Evolutionary conservation across 768 basidiomycete genomes (phyloP), one percentile per base, ranked within the genome.

Genomic region (Kondoa malvinella): DNA sequence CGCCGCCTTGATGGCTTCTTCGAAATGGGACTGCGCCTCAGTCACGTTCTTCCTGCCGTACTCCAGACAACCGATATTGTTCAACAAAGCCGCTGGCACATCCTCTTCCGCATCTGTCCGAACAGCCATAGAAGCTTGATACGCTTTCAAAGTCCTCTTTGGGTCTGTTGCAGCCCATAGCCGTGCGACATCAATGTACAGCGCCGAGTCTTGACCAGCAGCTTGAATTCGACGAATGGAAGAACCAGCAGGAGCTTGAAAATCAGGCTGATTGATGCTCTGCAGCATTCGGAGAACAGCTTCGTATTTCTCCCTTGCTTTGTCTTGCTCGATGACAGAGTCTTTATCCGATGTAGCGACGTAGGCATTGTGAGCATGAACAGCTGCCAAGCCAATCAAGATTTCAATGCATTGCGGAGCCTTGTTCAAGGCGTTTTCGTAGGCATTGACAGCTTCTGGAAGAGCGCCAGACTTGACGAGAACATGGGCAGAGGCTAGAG

Each of bases 151-250:
- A 66, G 87, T 85, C 64, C 86, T 84, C 30, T 88, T 88, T 16
- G 86, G 71, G 74, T 81, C 85, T 16, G 92, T 88, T 1, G 82
- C 85, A 73, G 88, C 87, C 88, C 91, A 96, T 66, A 95, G 76
- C 59, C 85, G 83, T 14, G 90, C 90, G 69, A 96, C 85, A 76
- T 96, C 92, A n/a, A 86, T 78, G 71, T 89, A 87, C 82, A 96
- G 84, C 69, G 94, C 88, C 64, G 87, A 79, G 73, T 99, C 94
- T 15, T 33, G 56, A 14, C 69, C 71, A 27, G 72, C 58, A 25
- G 68, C 64, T 30, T 69, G 57, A 4, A 73, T 59, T 26, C 74
- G 59, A 8, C 26, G 34, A 21, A 58, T 63, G 40, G 34, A 69
- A 58, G 25, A 31, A 26, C 26, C 57, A 14, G 27, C 66, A 3